Percentiles rank a stretch among this genome's conserved stretches.
phyloP scores from a whole-genome alignment of 2,329 filamentous ascomycete genomes.

The Aspergillus ustus region DNA sequence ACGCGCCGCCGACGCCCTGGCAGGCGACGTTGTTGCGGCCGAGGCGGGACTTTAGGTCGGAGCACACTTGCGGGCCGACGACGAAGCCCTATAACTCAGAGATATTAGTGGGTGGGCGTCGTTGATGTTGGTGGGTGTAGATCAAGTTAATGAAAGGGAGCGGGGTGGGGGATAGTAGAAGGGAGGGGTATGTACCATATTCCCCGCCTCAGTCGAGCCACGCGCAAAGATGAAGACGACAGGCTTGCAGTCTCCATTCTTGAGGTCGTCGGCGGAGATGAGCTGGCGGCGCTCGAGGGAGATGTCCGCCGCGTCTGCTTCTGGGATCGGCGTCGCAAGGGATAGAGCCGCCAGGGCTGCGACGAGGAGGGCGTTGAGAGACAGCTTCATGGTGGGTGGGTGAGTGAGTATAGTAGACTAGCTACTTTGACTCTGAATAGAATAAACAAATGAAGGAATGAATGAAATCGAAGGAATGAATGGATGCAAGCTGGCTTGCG shows the following conservation, averaged over 20 bases:
- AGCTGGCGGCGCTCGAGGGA: slow-evolving; percentile 19
- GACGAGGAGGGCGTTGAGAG: slow-evolving; percentile 22
- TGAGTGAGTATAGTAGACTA: background rate
- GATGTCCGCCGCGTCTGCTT: background rate
- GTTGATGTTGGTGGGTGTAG: background rate
- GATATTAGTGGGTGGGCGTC: too few species aligned
- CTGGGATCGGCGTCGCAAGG: slow-evolving; percentile 20
- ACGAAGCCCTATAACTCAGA: slow-evolving; percentile 36
- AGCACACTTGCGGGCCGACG: slow-evolving; percentile 36
- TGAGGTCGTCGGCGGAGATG: slow-evolving; percentile 42
- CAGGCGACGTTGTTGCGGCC: slow-evolving; percentile 37
- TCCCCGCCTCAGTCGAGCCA: slow-evolving; percentile 46
- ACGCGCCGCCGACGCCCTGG: slow-evolving; percentile 52
- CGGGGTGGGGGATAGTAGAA: background rate
- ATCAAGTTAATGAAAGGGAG: too few species aligned
- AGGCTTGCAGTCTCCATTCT: slow-evolving; percentile 39
- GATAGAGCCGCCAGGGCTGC: slow-evolving; percentile 20
- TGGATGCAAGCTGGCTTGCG: background rate
- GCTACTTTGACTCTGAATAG: background rate
- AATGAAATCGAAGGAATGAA: background rate
- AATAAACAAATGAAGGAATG: background rate
- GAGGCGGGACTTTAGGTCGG: slow-evolving; percentile 28
- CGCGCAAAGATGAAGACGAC: slow-evolving; percentile 49
- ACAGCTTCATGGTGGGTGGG: slow-evolving; percentile 14
- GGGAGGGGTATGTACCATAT: slow-evolving; percentile 34